A percentile compares a stretch with the other conserved stretches of the same genome.
Conservation (phyloP, 2,329 filamentous ascomycete genomes). For the Aaosphaeria arxii region DNA sequence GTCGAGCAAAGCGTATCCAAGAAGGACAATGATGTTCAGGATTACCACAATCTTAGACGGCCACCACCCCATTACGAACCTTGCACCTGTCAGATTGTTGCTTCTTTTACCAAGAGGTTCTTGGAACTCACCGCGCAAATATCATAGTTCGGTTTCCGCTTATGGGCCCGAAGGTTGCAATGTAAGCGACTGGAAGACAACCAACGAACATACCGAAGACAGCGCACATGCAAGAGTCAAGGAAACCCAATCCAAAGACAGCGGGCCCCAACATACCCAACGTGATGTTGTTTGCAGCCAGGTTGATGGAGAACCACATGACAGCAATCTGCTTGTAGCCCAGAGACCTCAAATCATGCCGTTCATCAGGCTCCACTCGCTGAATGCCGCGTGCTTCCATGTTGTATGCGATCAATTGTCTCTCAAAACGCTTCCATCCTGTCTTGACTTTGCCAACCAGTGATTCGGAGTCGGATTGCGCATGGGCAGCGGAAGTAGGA, state of each 20-base stretch:
- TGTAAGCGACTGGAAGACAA: slow-evolving; percentile 55
- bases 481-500: slow-evolving; percentile 13
- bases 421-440: slow-evolving; percentile 36
- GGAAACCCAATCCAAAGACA: slow-evolving; percentile 57
- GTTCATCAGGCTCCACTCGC: slow-evolving; percentile 54
- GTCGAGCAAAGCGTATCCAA: slow-evolving; percentile 63
- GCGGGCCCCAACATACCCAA: slow-evolving; percentile 62
- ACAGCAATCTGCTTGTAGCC: slow-evolving; percentile 56
- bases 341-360: slow-evolving; percentile 50
- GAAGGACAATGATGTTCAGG: slow-evolving; percentile 60
- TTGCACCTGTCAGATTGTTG: slow-evolving; percentile 35
- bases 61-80: slow-evolving; percentile 65
- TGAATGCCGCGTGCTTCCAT: slow-evolving; percentile 61
- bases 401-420: slow-evolving; percentile 49
- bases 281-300: slow-evolving; percentile 62
- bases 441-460: slow-evolving; percentile 12
- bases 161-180: slow-evolving; percentile 60
- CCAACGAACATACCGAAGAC: slow-evolving; percentile 58
- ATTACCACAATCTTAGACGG: slow-evolving; percentile 62
- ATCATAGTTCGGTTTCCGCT: slow-evolving; percentile 63
- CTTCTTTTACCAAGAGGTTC: no score
- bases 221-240: slow-evolving; percentile 55
- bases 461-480: slow-evolving; percentile 1
- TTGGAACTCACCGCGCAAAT: slow-evolving; percentile 39
- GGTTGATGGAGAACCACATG: slow-evolving; percentile 62